Base-by-base conservation (phyloP, 495 filamentous ascomycete species). In the Xylaria venustula region DNA sequence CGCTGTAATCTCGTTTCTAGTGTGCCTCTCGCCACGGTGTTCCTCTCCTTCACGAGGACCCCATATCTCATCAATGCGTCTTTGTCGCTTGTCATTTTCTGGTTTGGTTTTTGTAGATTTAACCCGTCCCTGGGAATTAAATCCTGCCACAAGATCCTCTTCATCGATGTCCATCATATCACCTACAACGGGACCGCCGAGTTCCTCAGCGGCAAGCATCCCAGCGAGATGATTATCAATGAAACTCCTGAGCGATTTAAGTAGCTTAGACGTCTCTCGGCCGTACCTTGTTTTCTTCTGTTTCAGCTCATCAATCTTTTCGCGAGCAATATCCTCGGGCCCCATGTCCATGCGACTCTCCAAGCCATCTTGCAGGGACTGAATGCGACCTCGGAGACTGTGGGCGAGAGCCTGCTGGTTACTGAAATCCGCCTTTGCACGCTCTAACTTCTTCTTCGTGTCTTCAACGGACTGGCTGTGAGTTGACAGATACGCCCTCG, bases 121-220 rank as follows among this genome's bases (percentile, higher is more conserved):
- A 1, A 83, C 76, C 63, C 86, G 89, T 5, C 90, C 90, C 62
- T 87, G 84, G 7, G 82, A 78, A 44, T 83, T 90, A 71, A 92
- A 93, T 1, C 89, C 90, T 8, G 85, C 83, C 54, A 85, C 84
- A 45, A 91, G 74, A 41, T 80, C 76, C 11, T 75, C 65, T 15
- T 72, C 62, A 23, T 86, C 81, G 34, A 93, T 78, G 12, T 88
- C 85, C 56, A 86, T 72, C 44, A 85, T 74, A 63, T 91, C 87
- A 11, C 92, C 92, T 1, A 93, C 90, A 7, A 91, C 87, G 0
- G 92, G 92, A 0, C 92, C 92, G 5, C 92, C 92, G 9, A 91
- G 79, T 66, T 91, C 89, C 75, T 97, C 92, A 0, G 90, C 90
- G 14, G 91, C 91, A 30, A 97, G 77, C 90, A 93, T 92, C 0